phyloP scores from a whole-genome alignment of 1,284 basidiomycete species.

The Exobasidium cylindrosporum region DNA sequence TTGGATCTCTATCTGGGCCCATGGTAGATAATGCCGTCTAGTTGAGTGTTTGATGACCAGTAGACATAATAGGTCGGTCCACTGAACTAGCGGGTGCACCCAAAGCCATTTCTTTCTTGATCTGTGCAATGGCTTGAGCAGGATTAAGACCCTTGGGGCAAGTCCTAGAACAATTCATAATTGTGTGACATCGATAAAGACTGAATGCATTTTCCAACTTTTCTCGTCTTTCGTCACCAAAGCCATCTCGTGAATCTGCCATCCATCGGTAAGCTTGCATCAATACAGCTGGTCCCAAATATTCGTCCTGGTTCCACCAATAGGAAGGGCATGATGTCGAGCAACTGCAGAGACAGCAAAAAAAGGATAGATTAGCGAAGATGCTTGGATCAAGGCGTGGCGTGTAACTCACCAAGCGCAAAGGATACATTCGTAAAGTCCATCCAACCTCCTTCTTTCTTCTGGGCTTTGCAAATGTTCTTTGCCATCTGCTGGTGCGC shows the following conservation, averaged over 20 bases:
- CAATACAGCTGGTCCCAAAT: slow-evolving; percentile 91
- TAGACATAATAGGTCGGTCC: slow-evolving; percentile 39
- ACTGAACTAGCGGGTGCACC: slow-evolving; percentile 35
- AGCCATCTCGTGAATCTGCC: slow-evolving; percentile 86
- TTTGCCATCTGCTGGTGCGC: slow-evolving; percentile 56
- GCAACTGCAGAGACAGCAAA: no score
- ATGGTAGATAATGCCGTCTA: no score
- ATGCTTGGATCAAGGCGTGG: neutral
- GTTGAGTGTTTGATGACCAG: slow-evolving; percentile 4
- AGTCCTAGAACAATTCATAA: slow-evolving; percentile 92
- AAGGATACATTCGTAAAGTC: slow-evolving; percentile 75
- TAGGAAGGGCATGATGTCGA: slow-evolving; percentile 86
- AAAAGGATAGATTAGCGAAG: no score
- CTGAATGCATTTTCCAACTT: slow-evolving; percentile 92
- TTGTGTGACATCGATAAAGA: slow-evolving; percentile 74
- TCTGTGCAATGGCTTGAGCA: slow-evolving; percentile 51
- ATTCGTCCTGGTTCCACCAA: slow-evolving; percentile 99
- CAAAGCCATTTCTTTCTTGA: slow-evolving; percentile 54
- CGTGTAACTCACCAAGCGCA: slow-evolving; percentile 41
- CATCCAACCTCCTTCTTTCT: slow-evolving; percentile 92
- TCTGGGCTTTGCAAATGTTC: slow-evolving; percentile 86
- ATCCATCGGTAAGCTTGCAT: slow-evolving; percentile 88
- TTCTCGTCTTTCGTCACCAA: slow-evolving; percentile 79
- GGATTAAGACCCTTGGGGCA: slow-evolving; percentile 91
- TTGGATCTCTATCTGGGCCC: no score